phyloP scores from a whole-genome alignment of 2,329 filamentous ascomycete species.

The Lachnellula subtilissima region DNA sequence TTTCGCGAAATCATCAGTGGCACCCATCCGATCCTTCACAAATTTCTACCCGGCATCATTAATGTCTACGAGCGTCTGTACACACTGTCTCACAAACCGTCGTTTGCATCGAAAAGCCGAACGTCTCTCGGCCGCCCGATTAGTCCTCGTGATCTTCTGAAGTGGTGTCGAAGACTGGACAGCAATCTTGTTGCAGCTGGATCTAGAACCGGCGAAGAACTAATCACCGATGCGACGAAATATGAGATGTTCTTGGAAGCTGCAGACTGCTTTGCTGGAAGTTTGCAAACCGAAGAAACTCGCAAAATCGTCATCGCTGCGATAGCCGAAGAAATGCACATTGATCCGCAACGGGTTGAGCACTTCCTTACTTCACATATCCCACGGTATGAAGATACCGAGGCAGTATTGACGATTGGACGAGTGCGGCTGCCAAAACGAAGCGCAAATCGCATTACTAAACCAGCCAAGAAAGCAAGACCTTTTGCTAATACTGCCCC shows the following conservation, averaged over 20 bases:
- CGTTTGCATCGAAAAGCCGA: conserved; percentile 43
- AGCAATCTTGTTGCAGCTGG: conserved; percentile 57
- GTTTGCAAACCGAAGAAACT: conserved; percentile 61
- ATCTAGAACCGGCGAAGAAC: conserved; percentile 62
- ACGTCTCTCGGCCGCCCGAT: conserved; percentile 48
- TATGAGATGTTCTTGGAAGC: conserved; percentile 92
- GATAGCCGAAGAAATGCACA: conserved; percentile 82
- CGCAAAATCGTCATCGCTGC: conserved; percentile 57
- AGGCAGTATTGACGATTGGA: conserved; percentile 57
- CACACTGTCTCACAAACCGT: conserved; percentile 37
- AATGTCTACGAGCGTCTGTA: conserved; percentile 53
- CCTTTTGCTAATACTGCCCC: conserved; percentile 87
- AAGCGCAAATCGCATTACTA: conserved; percentile 40
- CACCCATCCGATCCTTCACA: conserved; percentile 65
- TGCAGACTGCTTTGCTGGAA: conserved; percentile 85
- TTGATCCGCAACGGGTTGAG: conserved; percentile 75
- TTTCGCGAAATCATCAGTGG: conserved; percentile 67
- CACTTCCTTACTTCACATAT: conserved; percentile 72
- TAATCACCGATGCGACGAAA: conserved; percentile 64
- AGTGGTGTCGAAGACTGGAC: conserved; percentile 79
- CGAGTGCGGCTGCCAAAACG: conserved; percentile 55
- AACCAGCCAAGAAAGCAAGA: conserved; percentile 48
- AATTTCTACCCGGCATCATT: conserved; percentile 55
- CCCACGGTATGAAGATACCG: conserved; percentile 61
- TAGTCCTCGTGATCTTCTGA: conserved; percentile 76